These are phyloP conservation scores for Backusella macrospora DNA, from an alignment of 192 early-diverging fungal genomes.

Conservation along the genomic window DNA sequence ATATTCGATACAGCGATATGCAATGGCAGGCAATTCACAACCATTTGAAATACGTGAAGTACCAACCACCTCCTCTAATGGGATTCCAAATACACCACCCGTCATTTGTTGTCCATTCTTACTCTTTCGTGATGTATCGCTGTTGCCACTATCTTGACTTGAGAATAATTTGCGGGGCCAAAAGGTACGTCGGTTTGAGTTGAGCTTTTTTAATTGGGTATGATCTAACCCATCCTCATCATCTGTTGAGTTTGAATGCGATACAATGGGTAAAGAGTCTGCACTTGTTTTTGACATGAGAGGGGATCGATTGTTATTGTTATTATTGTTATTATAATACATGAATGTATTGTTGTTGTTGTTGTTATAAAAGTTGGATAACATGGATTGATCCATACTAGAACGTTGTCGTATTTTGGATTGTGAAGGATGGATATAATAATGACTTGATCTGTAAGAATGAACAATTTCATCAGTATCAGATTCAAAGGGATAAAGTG, in stretches of 20 bases:
- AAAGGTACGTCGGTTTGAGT: background rate
- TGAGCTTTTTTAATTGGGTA: background rate
- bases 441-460: too few species aligned
- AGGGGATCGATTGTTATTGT: background rate
- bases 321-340: background rate
- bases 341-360: background rate
- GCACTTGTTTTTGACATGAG: background rate
- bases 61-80: constrained; percentile 79
- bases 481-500: background rate
- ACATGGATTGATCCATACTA: constrained; percentile 3
- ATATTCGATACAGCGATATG: constrained; percentile 97
- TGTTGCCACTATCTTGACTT: constrained; percentile 19
- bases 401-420: background rate
- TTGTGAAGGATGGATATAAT: background rate
- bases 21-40: constrained; percentile 85
- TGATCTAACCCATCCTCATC: background rate
- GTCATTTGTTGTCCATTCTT: constrained; percentile 66
- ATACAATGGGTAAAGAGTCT: background rate
- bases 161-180: constrained; percentile 11
- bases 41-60: constrained; percentile 71
- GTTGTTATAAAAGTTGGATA: background rate
- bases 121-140: constrained; percentile 85
- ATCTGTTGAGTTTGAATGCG: background rate
- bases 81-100: constrained; percentile 74
- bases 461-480: background rate